Percentiles rank a stretch among this genome's conserved stretches.
Conservation (phyloP, 257 asterid species). For the Forsythia viridissima region DNA sequence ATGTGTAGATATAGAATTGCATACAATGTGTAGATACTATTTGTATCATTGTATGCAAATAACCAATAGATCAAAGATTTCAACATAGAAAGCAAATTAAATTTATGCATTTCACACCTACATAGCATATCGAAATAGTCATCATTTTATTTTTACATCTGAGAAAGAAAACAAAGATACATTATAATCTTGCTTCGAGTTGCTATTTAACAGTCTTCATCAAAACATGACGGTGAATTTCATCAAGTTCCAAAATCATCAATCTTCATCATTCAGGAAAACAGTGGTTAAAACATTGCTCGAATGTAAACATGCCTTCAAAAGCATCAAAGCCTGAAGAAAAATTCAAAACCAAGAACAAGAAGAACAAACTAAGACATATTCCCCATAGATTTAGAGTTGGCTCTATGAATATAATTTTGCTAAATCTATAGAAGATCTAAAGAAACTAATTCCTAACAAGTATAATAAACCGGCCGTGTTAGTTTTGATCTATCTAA, state of each 20-base stretch:
- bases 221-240: background rate
- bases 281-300: conserved; percentile 28
- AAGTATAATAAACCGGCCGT: too few species aligned
- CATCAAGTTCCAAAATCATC: background rate
- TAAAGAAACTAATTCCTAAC: background rate
- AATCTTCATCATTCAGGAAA: conserved; percentile 9
- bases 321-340: conserved; percentile 25
- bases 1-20: too few species aligned
- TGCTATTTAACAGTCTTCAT: background rate
- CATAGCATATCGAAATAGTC: too few species aligned
- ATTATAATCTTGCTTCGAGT: background rate
- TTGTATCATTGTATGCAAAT: too few species aligned
- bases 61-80: too few species aligned
- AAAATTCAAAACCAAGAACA: background rate
- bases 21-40: too few species aligned
- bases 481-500: too few species aligned
- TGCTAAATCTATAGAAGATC: background rate
- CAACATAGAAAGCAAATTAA: too few species aligned
- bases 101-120: background rate
- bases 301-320: conserved; percentile 27
- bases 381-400: background rate
- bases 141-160: too few species aligned
- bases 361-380: background rate
- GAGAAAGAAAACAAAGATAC: too few species aligned
- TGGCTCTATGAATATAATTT: background rate